Evolutionary conservation across 2,329 filamentous ascomycete species (phyloP), one percentile per base, ranked within the genome.

Genomic region (Fusarium bactridioides): DNA sequence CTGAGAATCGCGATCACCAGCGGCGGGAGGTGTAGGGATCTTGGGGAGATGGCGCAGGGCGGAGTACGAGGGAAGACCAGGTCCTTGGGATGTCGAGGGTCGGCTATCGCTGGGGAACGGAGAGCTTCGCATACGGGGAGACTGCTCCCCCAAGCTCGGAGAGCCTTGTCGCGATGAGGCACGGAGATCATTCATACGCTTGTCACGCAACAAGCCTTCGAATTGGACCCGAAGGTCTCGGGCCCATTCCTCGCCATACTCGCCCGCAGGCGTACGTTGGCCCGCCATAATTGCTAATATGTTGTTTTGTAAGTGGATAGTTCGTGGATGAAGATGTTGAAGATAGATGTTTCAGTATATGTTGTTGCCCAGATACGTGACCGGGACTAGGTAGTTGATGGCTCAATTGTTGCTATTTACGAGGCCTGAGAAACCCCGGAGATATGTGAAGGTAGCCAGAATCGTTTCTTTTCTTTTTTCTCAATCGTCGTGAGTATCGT

Each of bases 181-280:
- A 57, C 83, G 83, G 38, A 98, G 87, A 72, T 95, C 93, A 80
- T 94, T 95, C 86, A 97, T 90, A 81, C 94, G 90, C 85, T 93
- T 95, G 64, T 93, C 94, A 80, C 93, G 92, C 79, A 98, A 87
- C 68, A 97, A 85, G 73, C 94, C 92, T 80, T 97, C 94, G 81
- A 98, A 98, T 79, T 94, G 92, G 77, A 92, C 85, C 57, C 93
- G 92, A 77, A 98, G 85, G 67, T 94, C 93, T 77, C 90, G 88
- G 31, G 94, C 94, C 90, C 91, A 93, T 78, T 89, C 87, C 79
- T 94, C 92, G 79, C 92, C 91, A 77, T 89, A 88, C 11, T 86
- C 81, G 70, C 77, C 76, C 73, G 77, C 77, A 64, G 81, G 79
- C 66, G 77, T 79, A 76, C 78, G 77, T 78, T 79, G 81, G 74